Evolutionary conservation across 2,329 filamentous ascomycete genomes (phyloP).

Genomic region (Aspergillus flavus): DNA sequence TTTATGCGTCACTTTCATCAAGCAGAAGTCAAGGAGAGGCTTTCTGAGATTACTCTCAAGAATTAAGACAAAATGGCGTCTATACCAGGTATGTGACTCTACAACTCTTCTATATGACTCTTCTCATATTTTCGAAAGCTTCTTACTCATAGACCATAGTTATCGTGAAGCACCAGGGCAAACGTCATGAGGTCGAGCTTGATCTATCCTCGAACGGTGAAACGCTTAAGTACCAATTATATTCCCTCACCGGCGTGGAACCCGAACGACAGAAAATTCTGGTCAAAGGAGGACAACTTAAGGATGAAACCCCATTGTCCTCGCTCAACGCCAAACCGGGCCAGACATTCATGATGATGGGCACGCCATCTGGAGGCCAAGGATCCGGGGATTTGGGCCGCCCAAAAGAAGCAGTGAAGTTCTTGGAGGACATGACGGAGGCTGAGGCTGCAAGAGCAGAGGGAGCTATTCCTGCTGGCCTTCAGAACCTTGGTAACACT

Average conservation of each 20-base stretch:
- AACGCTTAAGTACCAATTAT: slow-evolving; percentile 93
- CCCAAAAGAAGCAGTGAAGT: slow-evolving; percentile 81
- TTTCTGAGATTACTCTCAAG: slow-evolving; percentile 6
- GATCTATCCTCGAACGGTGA: slow-evolving; percentile 83
- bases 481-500: slow-evolving; percentile 93
- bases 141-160: slow-evolving; percentile 57
- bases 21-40: slow-evolving; percentile 3
- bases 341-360: slow-evolving; percentile 95
- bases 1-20: slow-evolving; percentile 18
- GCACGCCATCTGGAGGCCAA: slow-evolving; percentile 73
- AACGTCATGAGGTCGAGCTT: slow-evolving; percentile 91
- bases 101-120: neutral
- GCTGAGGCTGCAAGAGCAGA: slow-evolving; percentile 82
- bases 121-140: neutral
- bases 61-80: slow-evolving; percentile 51
- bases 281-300: slow-evolving; percentile 90
- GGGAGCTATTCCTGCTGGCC: slow-evolving; percentile 82
- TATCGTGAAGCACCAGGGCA: slow-evolving; percentile 91
- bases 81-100: slow-evolving; percentile 52
- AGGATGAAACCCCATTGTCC: slow-evolving; percentile 87
- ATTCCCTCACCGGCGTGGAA: slow-evolving; percentile 92
- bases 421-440: slow-evolving; percentile 96
- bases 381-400: slow-evolving; percentile 61
- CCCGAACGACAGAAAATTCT: slow-evolving; percentile 95
- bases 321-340: slow-evolving; percentile 83